These are phyloP conservation scores for Melanogaster broomeanus DNA, from an alignment of 768 basidiomycete genomes.

Conservation along the genomic window DNA sequence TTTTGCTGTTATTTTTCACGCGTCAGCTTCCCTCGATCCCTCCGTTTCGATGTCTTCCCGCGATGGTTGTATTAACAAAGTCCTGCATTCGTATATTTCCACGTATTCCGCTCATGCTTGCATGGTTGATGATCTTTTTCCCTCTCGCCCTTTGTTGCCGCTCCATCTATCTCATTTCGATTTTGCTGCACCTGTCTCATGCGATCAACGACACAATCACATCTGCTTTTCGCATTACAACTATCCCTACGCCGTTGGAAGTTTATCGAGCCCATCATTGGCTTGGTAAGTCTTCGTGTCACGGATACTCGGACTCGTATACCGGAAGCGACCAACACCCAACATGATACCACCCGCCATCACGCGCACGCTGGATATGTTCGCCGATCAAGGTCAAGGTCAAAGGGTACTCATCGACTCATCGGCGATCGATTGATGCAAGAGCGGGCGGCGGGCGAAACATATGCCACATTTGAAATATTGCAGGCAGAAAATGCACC, in stretches of 20 bases:
- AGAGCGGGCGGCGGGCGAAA: not conserved
- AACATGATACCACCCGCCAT: too few species aligned
- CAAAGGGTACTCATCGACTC: too few species aligned
- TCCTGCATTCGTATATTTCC: slow-evolving; percentile 13
- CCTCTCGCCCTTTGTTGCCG: slow-evolving; percentile 2
- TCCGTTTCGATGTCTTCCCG: slow-evolving; percentile 13
- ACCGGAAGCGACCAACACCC: too few species aligned
- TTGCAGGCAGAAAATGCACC: too few species aligned
- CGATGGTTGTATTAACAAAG: slow-evolving; percentile 22
- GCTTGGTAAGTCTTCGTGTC: not conserved
- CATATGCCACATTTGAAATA: too few species aligned
- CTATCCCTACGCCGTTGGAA: not conserved
- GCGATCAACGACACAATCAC: slow-evolving; percentile 11
- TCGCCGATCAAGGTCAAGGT: too few species aligned
- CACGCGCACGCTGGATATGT: too few species aligned
- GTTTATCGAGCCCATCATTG: not conserved
- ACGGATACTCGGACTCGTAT: not conserved
- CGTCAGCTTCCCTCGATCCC: not conserved
- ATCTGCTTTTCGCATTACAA: slow-evolving; percentile 16
- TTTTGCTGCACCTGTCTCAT: slow-evolving; percentile 6
- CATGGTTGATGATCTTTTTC: slow-evolving; percentile 8
- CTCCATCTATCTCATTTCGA: slow-evolving; percentile 11
- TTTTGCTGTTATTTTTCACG: slow-evolving; percentile 7
- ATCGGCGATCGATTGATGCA: not conserved
- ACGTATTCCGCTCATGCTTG: slow-evolving; percentile 5